Conservation (phyloP, 345 rosid genomes). For the Combretum micranthum region DNA sequence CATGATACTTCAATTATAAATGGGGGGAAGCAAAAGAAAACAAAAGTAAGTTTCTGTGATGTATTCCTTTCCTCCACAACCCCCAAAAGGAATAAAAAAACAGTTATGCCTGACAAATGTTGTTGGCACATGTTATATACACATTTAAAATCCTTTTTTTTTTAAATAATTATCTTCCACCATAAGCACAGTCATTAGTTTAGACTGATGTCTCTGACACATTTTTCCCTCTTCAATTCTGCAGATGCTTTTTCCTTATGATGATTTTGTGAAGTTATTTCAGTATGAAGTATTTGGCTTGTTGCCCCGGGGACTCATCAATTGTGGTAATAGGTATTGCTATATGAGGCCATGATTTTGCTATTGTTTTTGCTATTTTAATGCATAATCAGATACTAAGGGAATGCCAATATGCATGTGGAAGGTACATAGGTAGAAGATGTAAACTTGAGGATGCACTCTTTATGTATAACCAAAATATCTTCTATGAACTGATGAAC, state of each 20-base stretch:
- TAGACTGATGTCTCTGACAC: background rate
- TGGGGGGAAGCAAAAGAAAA: slow-evolving; percentile 33
- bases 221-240: slow-evolving; percentile 1
- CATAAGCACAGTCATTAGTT: background rate
- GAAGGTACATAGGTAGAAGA: too few species aligned
- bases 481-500: background rate
- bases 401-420: too few species aligned
- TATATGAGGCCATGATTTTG: background rate
- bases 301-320: slow-evolving; percentile 76
- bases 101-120: too few species aligned
- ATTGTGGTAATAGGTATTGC: slow-evolving; percentile 74
- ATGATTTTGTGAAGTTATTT: slow-evolving; percentile 63
- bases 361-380: background rate
- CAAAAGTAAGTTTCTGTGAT: slow-evolving; percentile 32
- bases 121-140: too few species aligned
- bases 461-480: too few species aligned
- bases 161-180: too few species aligned
- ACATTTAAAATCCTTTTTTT: too few species aligned
- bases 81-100: too few species aligned
- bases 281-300: slow-evolving; percentile 51
- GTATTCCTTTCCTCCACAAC: too few species aligned
- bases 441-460: too few species aligned
- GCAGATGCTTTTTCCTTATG: slow-evolving; percentile 73
- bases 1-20: slow-evolving; percentile 17
- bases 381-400: too few species aligned